Evolutionary conservation across 2,329 filamentous ascomycete species (phyloP), one percentile per base, ranked within the genome.

Genomic region (Aspergillus clavatus): DNA sequence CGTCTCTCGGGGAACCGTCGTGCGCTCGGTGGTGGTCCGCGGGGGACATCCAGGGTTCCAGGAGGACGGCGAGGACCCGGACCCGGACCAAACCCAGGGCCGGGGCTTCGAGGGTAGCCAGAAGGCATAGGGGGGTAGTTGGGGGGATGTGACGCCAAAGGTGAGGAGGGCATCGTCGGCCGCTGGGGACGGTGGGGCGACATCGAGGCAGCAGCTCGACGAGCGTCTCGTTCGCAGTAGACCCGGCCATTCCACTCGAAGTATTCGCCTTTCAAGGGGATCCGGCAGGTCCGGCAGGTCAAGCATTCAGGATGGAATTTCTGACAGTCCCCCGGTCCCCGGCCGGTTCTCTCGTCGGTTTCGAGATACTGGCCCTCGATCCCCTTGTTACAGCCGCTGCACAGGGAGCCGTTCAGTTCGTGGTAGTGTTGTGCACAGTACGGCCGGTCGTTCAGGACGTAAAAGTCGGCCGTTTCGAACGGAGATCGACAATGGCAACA

Each of bases 381-480:
- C 11, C 93, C 93, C 8, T 75, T 74, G 52, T 86, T 79, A 66
- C 93, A 98, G 23, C 78, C 78, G 12, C 80, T 79, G 64, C 93
- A 98, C 1, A 96, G 72, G 38, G 88, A 95, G 40, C 86, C 85
- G 58, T 97, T 97, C 26, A 93, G 78, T 65, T 86, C 80, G 70
- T 98, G 93, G 64, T 97, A 98, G 68, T 97, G 89, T 40, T 84
- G 82, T 55, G 89, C 85, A 68, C 93, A 97, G 69, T 91, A 96
- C 0, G 93, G 93, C 47, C 82, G 78, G 68, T 98, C 89, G 53
- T 86, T 72, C 48, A 89, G 80, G 8, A 98, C 90, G 64, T 98
- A 98, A 59, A 97, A 97, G 47, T 93, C 89, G 1, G 88, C 80
- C 0, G 89, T 95, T 16, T 83, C 75, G 62, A 97, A 98, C 1